Base-by-base conservation (phyloP, 345 rosid genomes). In the Eucalyptus fibrosa region DNA sequence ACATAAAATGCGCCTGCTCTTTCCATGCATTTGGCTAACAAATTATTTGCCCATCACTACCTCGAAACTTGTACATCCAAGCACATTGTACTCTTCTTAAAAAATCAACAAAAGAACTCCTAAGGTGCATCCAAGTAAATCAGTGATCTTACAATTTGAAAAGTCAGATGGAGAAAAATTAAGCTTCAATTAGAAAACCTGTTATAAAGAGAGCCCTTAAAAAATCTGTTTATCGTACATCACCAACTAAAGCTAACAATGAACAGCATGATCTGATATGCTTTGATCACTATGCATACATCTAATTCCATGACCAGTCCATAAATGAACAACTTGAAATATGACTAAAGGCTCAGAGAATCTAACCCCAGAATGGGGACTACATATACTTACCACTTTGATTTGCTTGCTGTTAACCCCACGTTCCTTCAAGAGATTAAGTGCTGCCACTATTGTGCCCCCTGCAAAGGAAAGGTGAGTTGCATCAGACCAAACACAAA, bases 401-500 rank as follows among this genome's bases (percentile, higher is more conserved):
- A 97, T 95, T 92, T 96, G 98, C 91, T 94, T 94, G 92, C 94
- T 94, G 62, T 92, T 93, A 88, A 96, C 91, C 80, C 98, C 99
- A 87, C 94, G 92, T 89, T 96, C 95, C 93, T 92, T 95, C 89
- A 97, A 87, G 60, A 97, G 96, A 60, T 94, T 90, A 82, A 97
- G 88, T 4, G 98, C 97, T 32, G 98, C 97, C 89, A 96, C 95
- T 89, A 97, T 94, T 32, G 99, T 97, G 88, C 99, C 98, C 19
- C 99, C 99, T 95, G 90, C 89, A 92, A 91, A 83, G 1, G 89
- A 85, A n/a, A 50, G 37, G 51, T 21, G 42, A 77, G 83, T 77
- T 40, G 69, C 21, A 9, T 42, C 72, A 47, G 90, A 90, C 45
- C n/a, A 91, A 34, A 47, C 65, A 37, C 65, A 89, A 82, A 56